Evolutionary conservation across 768 basidiomycete species (phyloP).

Genomic region (Mycena pura): DNA sequence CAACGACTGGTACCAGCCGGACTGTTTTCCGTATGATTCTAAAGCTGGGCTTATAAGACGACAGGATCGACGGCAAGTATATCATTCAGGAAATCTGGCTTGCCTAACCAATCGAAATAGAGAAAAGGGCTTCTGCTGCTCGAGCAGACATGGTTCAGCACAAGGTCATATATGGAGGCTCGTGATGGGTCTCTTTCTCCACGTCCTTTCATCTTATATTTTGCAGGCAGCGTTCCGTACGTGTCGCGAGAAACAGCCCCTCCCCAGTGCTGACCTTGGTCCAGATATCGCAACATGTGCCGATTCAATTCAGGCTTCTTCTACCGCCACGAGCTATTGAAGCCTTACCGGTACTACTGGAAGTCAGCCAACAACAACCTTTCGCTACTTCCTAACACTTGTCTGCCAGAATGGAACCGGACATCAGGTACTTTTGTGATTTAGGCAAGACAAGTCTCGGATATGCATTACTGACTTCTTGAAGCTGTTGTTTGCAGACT

Average conservation of each 20-base stretch:
- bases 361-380: slow-evolving; percentile 39
- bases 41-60: neutral
- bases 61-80: slow-evolving; percentile 55
- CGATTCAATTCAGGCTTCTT: slow-evolving; percentile 96
- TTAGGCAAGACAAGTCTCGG: slow-evolving; percentile 46
- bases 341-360: slow-evolving; percentile 90
- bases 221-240: slow-evolving; percentile 81
- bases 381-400: neutral
- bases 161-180: slow-evolving; percentile 73
- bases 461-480: neutral
- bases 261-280: neutral
- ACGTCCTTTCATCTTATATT: slow-evolving; percentile 3
- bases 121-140: slow-evolving; percentile 65
- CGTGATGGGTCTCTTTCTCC: slow-evolving; percentile 25
- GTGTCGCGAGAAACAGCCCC: neutral
- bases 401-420: slow-evolving; percentile 64
- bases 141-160: slow-evolving; percentile 75
- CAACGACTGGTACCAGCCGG: slow-evolving; percentile 83
- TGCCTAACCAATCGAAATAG: slow-evolving; percentile 31
- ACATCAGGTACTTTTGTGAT: slow-evolving; percentile 88
- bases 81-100: neutral
- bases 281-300: slow-evolving; percentile 86
- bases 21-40: slow-evolving; percentile 38
- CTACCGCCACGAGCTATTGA: slow-evolving; percentile 81
- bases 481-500: slow-evolving; percentile 28